Evolutionary conservation across 768 basidiomycete genomes (phyloP).

Genomic region (Suillus subluteus): DNA sequence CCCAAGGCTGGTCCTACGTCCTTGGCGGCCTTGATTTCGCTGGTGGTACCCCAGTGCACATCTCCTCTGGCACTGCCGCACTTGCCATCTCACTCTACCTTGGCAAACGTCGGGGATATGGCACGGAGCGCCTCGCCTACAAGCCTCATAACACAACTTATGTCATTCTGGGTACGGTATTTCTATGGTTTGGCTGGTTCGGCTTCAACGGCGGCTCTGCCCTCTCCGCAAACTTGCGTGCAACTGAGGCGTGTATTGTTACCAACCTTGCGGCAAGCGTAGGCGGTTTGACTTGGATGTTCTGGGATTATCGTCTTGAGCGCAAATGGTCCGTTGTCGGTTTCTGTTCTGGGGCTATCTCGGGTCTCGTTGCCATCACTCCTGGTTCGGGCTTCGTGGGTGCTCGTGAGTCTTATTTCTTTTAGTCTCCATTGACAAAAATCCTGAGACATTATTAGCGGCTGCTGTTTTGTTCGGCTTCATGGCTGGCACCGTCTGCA

Average conservation of each 20-base stretch:
- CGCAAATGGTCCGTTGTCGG: constrained; percentile 93
- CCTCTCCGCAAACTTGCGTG: constrained; percentile 85
- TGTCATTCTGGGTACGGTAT: constrained; percentile 89
- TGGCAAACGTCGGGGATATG: constrained; percentile 89
- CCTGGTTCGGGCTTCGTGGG: constrained; percentile 86
- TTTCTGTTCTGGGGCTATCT: constrained; percentile 94
- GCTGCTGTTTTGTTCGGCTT: constrained; percentile 88
- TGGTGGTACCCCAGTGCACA: constrained; percentile 96
- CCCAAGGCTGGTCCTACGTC: constrained; percentile 72
- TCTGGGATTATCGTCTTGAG: constrained; percentile 94
- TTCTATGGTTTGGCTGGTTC: constrained; percentile 97
- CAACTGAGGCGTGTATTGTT: constrained; percentile 86
- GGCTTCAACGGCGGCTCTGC: constrained; percentile 95
- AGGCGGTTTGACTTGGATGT: constrained; percentile 92
- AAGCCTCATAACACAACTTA: constrained; percentile 94
- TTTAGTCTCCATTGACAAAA: background rate
- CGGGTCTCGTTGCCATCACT: constrained; percentile 88
- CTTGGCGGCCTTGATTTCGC: constrained; percentile 91
- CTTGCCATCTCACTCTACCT: constrained; percentile 91
- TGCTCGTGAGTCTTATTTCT: constrained; percentile 51
- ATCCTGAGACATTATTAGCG: constrained; percentile 39
- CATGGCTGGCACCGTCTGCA: constrained; percentile 82
- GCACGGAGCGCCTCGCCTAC: constrained; percentile 88
- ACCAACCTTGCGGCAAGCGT: constrained; percentile 91
- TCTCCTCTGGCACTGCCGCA: constrained; percentile 90